Evolutionary conservation across 2,329 filamentous ascomycete genomes (phyloP), one percentile per base, ranked within the genome.

Genomic region (Microdochium paspali): DNA sequence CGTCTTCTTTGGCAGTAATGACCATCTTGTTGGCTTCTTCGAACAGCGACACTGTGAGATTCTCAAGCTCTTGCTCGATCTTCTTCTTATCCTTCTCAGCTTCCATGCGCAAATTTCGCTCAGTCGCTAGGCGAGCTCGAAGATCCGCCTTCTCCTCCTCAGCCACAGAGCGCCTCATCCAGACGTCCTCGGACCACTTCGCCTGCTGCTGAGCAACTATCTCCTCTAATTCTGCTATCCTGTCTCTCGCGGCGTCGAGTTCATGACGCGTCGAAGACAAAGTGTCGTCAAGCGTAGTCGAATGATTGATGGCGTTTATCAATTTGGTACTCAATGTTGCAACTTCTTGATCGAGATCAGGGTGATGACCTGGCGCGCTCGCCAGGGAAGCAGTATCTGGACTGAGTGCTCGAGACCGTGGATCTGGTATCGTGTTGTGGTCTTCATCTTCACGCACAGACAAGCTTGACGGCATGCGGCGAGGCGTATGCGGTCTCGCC

Each of bases 11-110:
- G 31, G 91, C 91, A 15, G 81, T 82, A 35, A 91, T 87, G 46
- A 98, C 93, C 91, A 98, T 97, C 74, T 86, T 90, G 69, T 98
- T 97, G 45, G 93, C 93, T 71, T 98, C 91, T 62, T 97, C 90
- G 53, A 98, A 98, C n/a, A 98, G 76, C 24, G 89, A 90, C 1
- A 89, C 83, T 0, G 93, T 97, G 53, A 98, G 67, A 46, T 82
- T 87, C 67, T 97, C 93, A 43, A 98, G 71, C 66, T 98, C 93
- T 56, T 86, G 83, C 64, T 98, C 93, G 25, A 96, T 95, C 53
- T 83, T 83, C 65, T 85, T 87, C 72, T 93, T 95, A 48, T 88
- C 87, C 62, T 80, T 82, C 59, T 90, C 85, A 10, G 78, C 78
- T 43, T 82, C 77, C 7, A 72, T 64, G n/a, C 84, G 78, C 54